phyloP scores from a whole-genome alignment of 805 yeast species.

The Limtongia smithiae region DNA sequence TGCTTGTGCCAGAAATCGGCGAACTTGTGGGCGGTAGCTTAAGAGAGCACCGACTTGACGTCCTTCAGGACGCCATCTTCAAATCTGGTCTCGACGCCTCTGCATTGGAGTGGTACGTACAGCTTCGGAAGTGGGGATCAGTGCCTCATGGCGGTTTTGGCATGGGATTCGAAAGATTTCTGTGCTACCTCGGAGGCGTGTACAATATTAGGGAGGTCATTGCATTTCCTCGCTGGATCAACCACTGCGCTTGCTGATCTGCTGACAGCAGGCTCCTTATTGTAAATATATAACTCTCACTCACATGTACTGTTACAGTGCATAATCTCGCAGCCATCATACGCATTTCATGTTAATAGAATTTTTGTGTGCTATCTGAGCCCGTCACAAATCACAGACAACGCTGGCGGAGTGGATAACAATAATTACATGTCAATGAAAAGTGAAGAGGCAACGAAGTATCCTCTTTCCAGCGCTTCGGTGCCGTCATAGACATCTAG shows the following conservation, averaged over 20 bases:
- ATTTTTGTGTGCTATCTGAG: too few species aligned
- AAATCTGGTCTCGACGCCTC: conserved; percentile 52
- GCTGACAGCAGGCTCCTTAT: too few species aligned
- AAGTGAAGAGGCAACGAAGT: too few species aligned
- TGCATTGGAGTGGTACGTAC: conserved; percentile 74
- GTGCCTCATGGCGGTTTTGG: conserved; percentile 98
- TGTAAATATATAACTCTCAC: too few species aligned
- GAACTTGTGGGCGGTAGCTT: conserved; percentile 93
- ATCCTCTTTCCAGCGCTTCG: too few species aligned
- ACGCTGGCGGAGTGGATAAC: too few species aligned
- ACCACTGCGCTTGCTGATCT: conserved; percentile 38
- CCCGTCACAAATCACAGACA: too few species aligned
- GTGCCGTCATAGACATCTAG: too few species aligned
- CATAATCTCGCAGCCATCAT: too few species aligned
- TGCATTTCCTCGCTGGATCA: conserved; percentile 77
- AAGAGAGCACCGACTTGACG: conserved; percentile 65
- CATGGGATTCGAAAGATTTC: conserved; percentile 82
- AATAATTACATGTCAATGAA: too few species aligned
- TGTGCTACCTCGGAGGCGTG: conserved; percentile 66
- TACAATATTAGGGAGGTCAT: conserved; percentile 83
- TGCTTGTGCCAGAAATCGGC: conserved; percentile 86
- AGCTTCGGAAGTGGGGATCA: conserved; percentile 69
- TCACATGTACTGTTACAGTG: too few species aligned
- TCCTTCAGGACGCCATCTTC: conserved; percentile 49
- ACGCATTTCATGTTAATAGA: too few species aligned